phyloP scores from a whole-genome alignment of 129 eudicot genomes.

The Glebionis coronaria region DNA sequence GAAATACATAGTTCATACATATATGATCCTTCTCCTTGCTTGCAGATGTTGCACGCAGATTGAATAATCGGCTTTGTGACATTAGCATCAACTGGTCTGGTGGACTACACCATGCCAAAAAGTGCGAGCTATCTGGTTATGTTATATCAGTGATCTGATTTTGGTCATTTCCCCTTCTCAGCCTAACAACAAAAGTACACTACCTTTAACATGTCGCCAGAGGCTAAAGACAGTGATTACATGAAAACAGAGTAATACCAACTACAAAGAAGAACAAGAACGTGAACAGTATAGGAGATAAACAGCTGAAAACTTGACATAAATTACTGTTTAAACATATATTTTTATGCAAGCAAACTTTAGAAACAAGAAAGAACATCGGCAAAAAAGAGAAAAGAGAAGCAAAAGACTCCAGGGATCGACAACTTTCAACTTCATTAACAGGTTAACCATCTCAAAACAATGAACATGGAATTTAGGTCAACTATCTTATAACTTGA shows the following conservation, averaged over 20 bases:
- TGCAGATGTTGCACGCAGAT: too few species aligned
- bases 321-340: not conserved
- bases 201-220: not conserved
- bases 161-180: conserved; percentile 90
- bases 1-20: too few species aligned
- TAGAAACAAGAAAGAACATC: not conserved
- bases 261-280: too few species aligned
- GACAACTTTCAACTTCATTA: not conserved
- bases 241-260: too few species aligned
- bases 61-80: too few species aligned
- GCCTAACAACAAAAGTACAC: conserved; percentile 46
- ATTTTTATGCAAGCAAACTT: not conserved
- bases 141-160: too few species aligned
- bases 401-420: not conserved
- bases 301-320: not conserved
- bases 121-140: too few species aligned
- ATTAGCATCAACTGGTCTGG: too few species aligned
- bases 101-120: too few species aligned
- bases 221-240: too few species aligned
- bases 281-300: conserved; percentile 3
- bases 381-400: not conserved
- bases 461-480: not conserved
- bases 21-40: too few species aligned
- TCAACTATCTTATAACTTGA: too few species aligned
- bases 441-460: not conserved